Evolutionary conservation across 2,329 filamentous ascomycete species (phyloP).

Genomic region (Xylariaceae sp.): DNA sequence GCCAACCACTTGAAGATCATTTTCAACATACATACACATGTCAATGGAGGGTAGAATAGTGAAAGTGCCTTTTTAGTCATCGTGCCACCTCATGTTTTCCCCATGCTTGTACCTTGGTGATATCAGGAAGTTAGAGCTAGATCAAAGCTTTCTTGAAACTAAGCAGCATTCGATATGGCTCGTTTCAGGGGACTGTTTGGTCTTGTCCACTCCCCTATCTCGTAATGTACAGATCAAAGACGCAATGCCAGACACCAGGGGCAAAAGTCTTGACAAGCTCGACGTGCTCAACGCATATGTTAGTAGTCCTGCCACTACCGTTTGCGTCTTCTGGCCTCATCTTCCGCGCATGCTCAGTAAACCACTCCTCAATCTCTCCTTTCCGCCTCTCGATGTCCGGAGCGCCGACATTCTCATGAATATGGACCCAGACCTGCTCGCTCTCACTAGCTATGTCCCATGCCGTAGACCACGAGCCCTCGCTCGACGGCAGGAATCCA

Average conservation of each 20-base stretch:
- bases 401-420: slow-evolving; percentile 63
- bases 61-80: too few species aligned
- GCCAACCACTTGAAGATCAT: too few species aligned
- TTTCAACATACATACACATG: too few species aligned
- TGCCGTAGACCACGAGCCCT: slow-evolving; percentile 49
- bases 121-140: too few species aligned
- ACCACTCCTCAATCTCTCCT: slow-evolving; percentile 45
- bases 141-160: too few species aligned
- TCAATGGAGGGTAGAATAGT: too few species aligned
- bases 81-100: too few species aligned
- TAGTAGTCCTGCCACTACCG: too few species aligned
- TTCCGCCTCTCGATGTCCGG: slow-evolving; percentile 46
- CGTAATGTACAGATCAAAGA: slow-evolving; percentile 59
- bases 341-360: slow-evolving; percentile 35
- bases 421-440: slow-evolving; percentile 54
- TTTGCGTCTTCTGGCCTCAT: slow-evolving; percentile 1
- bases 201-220: too few species aligned
- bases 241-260: slow-evolving; percentile 65
- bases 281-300: slow-evolving; percentile 48
- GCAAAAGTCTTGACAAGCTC: slow-evolving; percentile 68
- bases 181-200: too few species aligned
- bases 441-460: slow-evolving; percentile 40
- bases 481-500: slow-evolving; percentile 58
- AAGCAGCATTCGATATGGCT: too few species aligned
- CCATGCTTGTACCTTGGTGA: too few species aligned